Evolutionary conservation across 2,329 filamentous ascomycete species (phyloP).

Genomic region (Neoscytalidium dimidiatum): DNA sequence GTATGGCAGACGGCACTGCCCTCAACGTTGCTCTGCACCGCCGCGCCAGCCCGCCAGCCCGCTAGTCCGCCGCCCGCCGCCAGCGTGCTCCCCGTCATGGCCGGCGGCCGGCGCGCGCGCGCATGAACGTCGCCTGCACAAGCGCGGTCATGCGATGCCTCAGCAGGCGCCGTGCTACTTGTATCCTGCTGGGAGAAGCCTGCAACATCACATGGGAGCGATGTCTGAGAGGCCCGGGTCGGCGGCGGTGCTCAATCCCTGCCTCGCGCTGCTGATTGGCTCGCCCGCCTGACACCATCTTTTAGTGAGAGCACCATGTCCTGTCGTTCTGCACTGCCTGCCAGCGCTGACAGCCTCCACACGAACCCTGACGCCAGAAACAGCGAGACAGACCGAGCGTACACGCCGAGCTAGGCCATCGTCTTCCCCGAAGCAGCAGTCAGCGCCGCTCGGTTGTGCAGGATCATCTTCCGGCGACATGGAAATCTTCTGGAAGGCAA

Average conservation of each 20-base stretch:
- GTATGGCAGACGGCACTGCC: too few relatives aligned
- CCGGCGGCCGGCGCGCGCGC: not conserved
- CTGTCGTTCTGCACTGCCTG: constrained; percentile 15
- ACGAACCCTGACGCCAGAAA: constrained; percentile 8
- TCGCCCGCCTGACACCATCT: not conserved
- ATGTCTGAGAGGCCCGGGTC: constrained; percentile 11
- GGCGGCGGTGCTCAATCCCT: constrained; percentile 4
- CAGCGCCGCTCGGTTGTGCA: constrained; percentile 2
- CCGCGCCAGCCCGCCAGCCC: not conserved
- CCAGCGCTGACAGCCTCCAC: constrained; percentile 12
- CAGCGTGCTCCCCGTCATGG: not conserved
- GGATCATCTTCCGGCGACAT: constrained; percentile 15
- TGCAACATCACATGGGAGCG: constrained; percentile 18
- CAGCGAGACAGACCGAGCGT: constrained; percentile 3
- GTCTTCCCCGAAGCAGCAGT: constrained; percentile 18
- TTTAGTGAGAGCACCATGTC: constrained; percentile 13
- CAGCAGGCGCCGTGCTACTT: constrained; percentile 21
- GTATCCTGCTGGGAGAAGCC: constrained; percentile 8
- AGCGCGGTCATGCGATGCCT: constrained; percentile 20
- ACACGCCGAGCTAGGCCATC: constrained; percentile 15
- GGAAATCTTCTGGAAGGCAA: constrained; percentile 20
- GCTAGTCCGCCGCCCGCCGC: not conserved
- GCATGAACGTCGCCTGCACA: constrained; percentile 16
- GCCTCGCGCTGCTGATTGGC: constrained; percentile 8
- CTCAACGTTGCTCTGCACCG: not conserved